Percentiles rank a stretch among this genome's conserved stretches.
These are phyloP conservation scores for Ustilago trichophora DNA, from an alignment of 1,284 basidiomycete genomes.

Conservation along the genomic window DNA sequence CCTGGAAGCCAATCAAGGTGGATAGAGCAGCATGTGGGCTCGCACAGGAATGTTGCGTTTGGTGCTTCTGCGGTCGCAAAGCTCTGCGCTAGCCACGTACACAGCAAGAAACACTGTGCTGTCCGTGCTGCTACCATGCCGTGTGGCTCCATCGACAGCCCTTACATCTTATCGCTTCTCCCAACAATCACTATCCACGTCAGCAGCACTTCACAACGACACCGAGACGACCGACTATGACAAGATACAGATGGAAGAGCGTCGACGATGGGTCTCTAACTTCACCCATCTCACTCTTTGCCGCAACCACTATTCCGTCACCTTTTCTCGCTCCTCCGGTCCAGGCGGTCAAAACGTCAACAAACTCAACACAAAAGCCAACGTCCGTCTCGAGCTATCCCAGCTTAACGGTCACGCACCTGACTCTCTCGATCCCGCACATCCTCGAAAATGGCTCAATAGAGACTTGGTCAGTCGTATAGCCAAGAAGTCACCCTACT, in stretches of 20 bases:
- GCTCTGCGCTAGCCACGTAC: no score
- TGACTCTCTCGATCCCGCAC: conserved; percentile 16
- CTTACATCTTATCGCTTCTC: no score
- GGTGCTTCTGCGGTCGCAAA: no score
- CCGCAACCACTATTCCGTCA: conserved; percentile 34
- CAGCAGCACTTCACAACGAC: neutral
- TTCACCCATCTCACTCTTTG: conserved; percentile 21
- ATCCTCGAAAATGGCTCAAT: conserved; percentile 41
- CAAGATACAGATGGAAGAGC: conserved; percentile 28
- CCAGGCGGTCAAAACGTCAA: conserved; percentile 56
- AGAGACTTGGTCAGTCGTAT: conserved; percentile 29
- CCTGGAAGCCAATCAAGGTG: no score
- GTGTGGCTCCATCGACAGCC: neutral
- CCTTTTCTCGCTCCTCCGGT: conserved; percentile 46
- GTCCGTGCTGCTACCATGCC: no score
- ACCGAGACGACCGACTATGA: conserved; percentile 1
- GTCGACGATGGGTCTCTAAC: conserved; percentile 22
- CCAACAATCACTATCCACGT: neutral
- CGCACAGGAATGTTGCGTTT: neutral
- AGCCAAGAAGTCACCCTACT: conserved; percentile 42
- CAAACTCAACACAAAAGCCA: conserved; percentile 54
- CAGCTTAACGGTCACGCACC: conserved; percentile 21
- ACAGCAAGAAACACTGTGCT: no score
- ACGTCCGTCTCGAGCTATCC: conserved; percentile 39
- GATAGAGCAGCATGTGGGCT: neutral